Conservation (phyloP, 139 green algal species). For the Yamagishiella unicocca region DNA sequence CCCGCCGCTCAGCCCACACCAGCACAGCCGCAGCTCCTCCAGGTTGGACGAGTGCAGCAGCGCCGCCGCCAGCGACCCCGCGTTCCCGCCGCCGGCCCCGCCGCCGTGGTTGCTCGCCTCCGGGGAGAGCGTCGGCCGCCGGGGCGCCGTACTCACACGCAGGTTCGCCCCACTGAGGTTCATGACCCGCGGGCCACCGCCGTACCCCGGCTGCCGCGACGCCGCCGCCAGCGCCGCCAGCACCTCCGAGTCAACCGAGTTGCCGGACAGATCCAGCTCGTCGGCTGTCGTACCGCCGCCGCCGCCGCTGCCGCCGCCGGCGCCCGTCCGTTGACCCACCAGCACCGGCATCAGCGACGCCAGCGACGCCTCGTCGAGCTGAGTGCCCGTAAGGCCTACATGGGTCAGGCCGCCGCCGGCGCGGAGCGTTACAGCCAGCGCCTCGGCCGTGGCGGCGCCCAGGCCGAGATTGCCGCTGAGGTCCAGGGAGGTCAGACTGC, state of each 20-base stretch:
- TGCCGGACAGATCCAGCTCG: slow-evolving; percentile 34
- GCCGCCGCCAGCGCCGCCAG: slow-evolving; percentile 35
- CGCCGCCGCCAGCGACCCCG: neutral
- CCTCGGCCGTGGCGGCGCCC: slow-evolving; percentile 12
- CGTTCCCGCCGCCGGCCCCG: neutral
- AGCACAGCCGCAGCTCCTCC: slow-evolving; percentile 32
- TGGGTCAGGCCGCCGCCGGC: neutral
- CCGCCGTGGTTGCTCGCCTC: neutral
- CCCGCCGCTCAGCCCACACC: slow-evolving; percentile 10
- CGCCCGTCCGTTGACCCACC: neutral
- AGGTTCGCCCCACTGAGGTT: slow-evolving; percentile 28
- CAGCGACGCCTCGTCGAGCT: slow-evolving; percentile 22
- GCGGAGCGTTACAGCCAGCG: neutral
- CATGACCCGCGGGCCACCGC: slow-evolving; percentile 22
- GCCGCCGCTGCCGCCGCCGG: neutral
- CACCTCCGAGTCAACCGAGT: neutral
- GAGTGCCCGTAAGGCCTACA: neutral
- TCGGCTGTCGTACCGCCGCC: slow-evolving; percentile 4
- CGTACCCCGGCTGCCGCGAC: neutral
- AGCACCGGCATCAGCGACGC: slow-evolving; percentile 3
- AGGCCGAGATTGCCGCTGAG: slow-evolving; percentile 23
- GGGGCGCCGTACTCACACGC: neutral
- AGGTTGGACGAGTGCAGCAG: neutral
- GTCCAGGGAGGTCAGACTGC: slow-evolving; percentile 14
- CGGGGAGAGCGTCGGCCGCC: neutral